These are phyloP conservation scores for Solanum aculeatissimum DNA, from an alignment of 305 asterid genomes.

Conservation along the genomic window DNA sequence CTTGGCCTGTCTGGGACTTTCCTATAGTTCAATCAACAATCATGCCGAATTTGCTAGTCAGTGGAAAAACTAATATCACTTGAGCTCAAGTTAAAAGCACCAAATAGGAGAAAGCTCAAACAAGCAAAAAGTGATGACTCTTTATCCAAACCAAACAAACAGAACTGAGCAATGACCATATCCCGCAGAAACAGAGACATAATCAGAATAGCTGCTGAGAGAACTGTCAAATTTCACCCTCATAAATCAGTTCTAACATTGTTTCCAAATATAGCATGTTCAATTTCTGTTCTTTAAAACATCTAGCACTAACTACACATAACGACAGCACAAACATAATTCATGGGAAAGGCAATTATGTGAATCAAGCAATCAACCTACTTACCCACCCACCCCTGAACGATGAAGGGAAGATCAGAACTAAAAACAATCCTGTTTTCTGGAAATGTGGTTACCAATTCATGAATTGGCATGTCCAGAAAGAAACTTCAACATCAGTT, in stretches of 20 bases:
- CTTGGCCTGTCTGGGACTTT: slow-evolving; percentile 89
- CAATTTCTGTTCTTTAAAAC: not conserved
- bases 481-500: not conserved
- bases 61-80: not conserved
- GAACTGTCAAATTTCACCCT: not conserved
- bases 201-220: not conserved
- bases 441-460: not conserved
- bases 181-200: not conserved
- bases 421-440: not conserved
- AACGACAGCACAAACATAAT: not conserved
- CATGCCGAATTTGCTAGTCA: not conserved
- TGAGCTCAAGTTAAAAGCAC: not conserved
- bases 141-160: not conserved
- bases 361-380: not conserved
- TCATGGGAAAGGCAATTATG: not conserved
- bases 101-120: not conserved
- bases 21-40: slow-evolving; percentile 25
- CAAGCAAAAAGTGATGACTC: not conserved
- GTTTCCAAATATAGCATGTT: not conserved
- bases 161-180: not conserved
- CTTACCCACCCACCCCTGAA: not conserved
- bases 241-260: not conserved
- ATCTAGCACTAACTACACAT: not conserved
- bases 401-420: not conserved
- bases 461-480: not conserved